Conservation (phyloP, 164 flowering plant species). For the Nelumbo lutea region DNA sequence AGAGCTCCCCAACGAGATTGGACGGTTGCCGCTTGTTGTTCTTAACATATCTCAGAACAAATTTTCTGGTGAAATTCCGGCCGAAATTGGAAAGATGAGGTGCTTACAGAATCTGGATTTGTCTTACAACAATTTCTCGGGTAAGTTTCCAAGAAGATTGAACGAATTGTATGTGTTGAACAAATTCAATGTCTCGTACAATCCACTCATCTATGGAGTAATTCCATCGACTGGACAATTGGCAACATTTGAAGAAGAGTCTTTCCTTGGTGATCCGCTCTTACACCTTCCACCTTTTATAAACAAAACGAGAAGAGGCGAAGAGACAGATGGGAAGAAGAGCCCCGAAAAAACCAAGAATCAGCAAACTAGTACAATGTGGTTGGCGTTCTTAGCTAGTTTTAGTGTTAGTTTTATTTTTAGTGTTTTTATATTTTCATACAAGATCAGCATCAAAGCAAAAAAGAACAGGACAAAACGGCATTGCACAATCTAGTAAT, state of each 20-base stretch:
- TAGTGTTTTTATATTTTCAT: too few species aligned
- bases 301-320: slow-evolving; percentile 7
- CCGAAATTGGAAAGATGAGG: slow-evolving; percentile 40
- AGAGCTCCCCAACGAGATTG: slow-evolving; percentile 45
- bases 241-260: slow-evolving; percentile 61
- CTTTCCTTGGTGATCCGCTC: slow-evolving; percentile 66
- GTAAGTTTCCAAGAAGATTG: slow-evolving; percentile 56
- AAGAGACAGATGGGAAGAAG: neutral
- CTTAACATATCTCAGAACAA: slow-evolving; percentile 55
- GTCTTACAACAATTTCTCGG: slow-evolving; percentile 81
- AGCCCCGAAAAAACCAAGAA: too few species aligned
- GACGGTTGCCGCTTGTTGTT: slow-evolving; percentile 48
- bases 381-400: too few species aligned
- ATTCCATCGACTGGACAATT: slow-evolving; percentile 69
- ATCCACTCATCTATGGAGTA: slow-evolving; percentile 54
- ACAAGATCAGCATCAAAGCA: too few species aligned
- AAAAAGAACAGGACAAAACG: too few species aligned
- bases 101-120: slow-evolving; percentile 77
- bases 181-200: slow-evolving; percentile 83
- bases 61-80: slow-evolving; percentile 64
- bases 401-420: too few species aligned
- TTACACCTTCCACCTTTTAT: slow-evolving; percentile 40
- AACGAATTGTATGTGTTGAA: slow-evolving; percentile 44
- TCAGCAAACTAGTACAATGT: too few species aligned
- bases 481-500: too few species aligned